These are phyloP conservation scores for Endoconidiophora polonica DNA, from an alignment of 2,329 filamentous ascomycete species.

Conservation along the genomic window DNA sequence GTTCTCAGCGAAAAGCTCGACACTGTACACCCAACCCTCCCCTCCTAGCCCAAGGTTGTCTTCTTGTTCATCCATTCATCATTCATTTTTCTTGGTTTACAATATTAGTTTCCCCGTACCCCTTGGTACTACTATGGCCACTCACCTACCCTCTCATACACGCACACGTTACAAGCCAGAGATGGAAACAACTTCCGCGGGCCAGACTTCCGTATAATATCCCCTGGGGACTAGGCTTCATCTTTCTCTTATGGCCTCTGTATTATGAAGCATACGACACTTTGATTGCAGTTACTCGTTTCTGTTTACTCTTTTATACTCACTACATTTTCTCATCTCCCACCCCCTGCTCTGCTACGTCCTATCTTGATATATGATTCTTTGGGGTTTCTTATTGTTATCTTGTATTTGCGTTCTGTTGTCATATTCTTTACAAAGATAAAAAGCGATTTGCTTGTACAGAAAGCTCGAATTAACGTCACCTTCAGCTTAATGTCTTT, in stretches of 20 bases:
- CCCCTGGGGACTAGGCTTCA: no score
- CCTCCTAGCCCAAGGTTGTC: not conserved
- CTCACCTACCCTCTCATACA: not conserved
- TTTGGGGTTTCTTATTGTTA: no score
- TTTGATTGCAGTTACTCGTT: slow-evolving; percentile 1
- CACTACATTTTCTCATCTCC: slow-evolving; percentile 6
- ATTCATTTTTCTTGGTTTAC: no score
- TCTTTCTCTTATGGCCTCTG: not conserved
- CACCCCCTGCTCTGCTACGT: not conserved
- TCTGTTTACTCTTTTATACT: slow-evolving; percentile 8
- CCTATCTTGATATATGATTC: no score
- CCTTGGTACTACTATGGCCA: not conserved
- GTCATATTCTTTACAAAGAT: not conserved
- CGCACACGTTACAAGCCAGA: not conserved
- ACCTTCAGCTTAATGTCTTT: no score
- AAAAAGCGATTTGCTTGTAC: no score
- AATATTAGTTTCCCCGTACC: no score
- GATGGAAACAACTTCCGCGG: not conserved
- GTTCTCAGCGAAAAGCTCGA: not conserved
- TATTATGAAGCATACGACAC: not conserved
- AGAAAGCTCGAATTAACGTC: no score
- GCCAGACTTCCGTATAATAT: not conserved
- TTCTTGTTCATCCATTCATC: no score
- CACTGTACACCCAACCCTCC: not conserved
- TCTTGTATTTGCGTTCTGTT: no score